These are phyloP conservation scores for Penicillium odoratum DNA, from an alignment of 495 filamentous ascomycete species.

Conservation along the genomic window DNA sequence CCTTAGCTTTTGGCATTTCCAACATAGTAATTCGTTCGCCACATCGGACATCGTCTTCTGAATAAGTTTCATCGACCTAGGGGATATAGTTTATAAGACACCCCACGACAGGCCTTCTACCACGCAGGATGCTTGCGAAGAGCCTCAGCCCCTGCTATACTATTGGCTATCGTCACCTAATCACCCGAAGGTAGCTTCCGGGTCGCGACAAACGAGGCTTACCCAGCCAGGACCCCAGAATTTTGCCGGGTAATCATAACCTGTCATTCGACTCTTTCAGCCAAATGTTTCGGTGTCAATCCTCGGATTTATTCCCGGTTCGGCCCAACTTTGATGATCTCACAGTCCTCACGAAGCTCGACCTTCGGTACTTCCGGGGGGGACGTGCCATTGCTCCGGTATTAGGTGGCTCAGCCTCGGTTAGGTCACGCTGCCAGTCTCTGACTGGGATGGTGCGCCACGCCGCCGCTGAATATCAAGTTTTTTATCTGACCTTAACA, in stretches of 20 bases:
- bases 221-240: background rate
- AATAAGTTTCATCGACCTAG: conserved; percentile 10
- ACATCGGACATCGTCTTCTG: conserved; percentile 9
- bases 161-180: conserved; percentile 7
- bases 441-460: conserved; percentile 13
- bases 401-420: conserved; percentile 9
- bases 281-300: conserved; percentile 4
- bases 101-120: conserved; percentile 20
- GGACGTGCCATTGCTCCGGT: conserved; percentile 5
- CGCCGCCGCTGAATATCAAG: conserved; percentile 15
- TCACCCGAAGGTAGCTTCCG: conserved; percentile 3
- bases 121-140: conserved; percentile 10
- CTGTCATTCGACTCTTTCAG: background rate
- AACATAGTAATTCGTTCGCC: conserved; percentile 6
- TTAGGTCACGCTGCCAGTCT: conserved; percentile 11
- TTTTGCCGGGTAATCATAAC: background rate
- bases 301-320: conserved; percentile 6
- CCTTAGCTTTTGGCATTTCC: conserved; percentile 8
- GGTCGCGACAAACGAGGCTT: too few species aligned
- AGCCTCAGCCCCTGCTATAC: conserved; percentile 11
- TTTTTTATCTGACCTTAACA: too few species aligned
- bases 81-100: conserved; percentile 13
- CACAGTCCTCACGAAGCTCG: conserved; percentile 7
- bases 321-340: conserved; percentile 8
- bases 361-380: conserved; percentile 6